These are phyloP conservation scores for Phytophthora chlamydospora DNA, from an alignment of 352 stramenopile species.

Conservation along the genomic window DNA sequence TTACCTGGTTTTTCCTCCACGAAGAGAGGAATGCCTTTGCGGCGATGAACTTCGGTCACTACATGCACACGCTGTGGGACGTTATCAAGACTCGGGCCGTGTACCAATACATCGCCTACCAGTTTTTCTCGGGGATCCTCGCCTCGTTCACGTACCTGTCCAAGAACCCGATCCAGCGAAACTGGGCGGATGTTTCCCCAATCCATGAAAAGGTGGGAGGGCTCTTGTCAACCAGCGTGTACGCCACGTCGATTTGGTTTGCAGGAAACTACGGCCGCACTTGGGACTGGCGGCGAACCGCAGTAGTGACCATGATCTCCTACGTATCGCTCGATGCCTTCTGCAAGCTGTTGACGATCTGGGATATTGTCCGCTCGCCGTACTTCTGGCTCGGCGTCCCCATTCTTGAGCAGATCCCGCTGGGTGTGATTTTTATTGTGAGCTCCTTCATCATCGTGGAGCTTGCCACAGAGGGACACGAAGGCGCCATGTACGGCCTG, in stretches of 20 bases:
- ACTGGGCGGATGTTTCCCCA: slow-evolving; percentile 50
- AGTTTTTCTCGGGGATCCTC: slow-evolving; percentile 51
- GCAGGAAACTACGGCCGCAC: slow-evolving; percentile 59
- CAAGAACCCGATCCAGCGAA: slow-evolving; percentile 48
- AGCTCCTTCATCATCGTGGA: slow-evolving; percentile 65
- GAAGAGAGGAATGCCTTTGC: slow-evolving; percentile 39
- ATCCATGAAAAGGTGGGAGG: slow-evolving; percentile 47
- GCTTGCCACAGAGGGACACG: slow-evolving; percentile 56
- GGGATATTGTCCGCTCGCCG: slow-evolving; percentile 50
- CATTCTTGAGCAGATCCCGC: slow-evolving; percentile 53
- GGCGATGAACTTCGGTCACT: slow-evolving; percentile 45
- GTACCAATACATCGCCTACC: slow-evolving; percentile 55
- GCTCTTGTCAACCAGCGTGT: slow-evolving; percentile 43
- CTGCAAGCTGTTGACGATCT: slow-evolving; percentile 54
- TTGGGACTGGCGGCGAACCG: slow-evolving; percentile 58
- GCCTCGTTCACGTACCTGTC: slow-evolving; percentile 43
- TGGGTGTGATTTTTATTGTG: slow-evolving; percentile 62
- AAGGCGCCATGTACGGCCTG: slow-evolving; percentile 70
- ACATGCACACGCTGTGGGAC: slow-evolving; percentile 53
- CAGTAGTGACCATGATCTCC: slow-evolving; percentile 34
- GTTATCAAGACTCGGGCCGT: slow-evolving; percentile 50
- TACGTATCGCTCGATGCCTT: slow-evolving; percentile 48
- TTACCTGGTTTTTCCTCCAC: slow-evolving; percentile 52
- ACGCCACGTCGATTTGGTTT: slow-evolving; percentile 49
- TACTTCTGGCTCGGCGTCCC: slow-evolving; percentile 59